phyloP scores from a whole-genome alignment of 768 basidiomycete genomes.

The Pluteus cervinus region DNA sequence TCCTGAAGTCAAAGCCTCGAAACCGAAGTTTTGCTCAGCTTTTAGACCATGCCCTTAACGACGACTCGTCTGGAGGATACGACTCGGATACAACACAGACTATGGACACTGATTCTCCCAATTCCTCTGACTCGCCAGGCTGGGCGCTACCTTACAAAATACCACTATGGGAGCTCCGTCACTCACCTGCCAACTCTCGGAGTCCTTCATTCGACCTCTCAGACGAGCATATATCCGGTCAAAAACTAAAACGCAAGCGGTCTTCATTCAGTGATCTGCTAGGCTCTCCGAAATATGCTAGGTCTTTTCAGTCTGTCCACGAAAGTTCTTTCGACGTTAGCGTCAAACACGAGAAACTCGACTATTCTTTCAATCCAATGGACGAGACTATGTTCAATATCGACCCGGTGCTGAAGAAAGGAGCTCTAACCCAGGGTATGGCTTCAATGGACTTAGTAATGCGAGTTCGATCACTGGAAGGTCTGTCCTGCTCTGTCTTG shows the following conservation, averaged over 20 bases:
- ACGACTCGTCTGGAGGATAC: neutral
- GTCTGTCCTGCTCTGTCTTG: neutral
- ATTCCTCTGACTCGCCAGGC: neutral
- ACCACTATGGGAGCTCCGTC: neutral
- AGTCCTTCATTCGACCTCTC: slow-evolving; percentile 3
- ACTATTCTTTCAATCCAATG: slow-evolving; percentile 13
- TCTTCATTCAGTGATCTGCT: slow-evolving; percentile 35
- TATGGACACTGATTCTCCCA: slow-evolving; percentile 3
- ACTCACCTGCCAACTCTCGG: neutral
- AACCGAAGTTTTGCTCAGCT: slow-evolving; percentile 1
- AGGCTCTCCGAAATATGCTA: slow-evolving; percentile 36
- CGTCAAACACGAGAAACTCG: slow-evolving; percentile 28
- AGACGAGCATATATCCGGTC: too few species aligned
- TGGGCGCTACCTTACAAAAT: neutral
- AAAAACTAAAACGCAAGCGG: slow-evolving; percentile 24
- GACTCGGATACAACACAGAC: neutral
- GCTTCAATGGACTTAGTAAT: neutral
- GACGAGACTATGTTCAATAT: slow-evolving; percentile 6
- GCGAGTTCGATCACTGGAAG: slow-evolving; percentile 2
- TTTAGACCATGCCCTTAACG: slow-evolving; percentile 3
- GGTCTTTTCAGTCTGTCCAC: slow-evolving; percentile 35
- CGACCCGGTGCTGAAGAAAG: neutral
- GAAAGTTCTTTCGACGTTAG: slow-evolving; percentile 41
- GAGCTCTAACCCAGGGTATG: neutral
- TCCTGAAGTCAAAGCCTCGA: neutral